Conservation (phyloP, 495 filamentous ascomycete species). For the Xylaria sp. region DNA sequence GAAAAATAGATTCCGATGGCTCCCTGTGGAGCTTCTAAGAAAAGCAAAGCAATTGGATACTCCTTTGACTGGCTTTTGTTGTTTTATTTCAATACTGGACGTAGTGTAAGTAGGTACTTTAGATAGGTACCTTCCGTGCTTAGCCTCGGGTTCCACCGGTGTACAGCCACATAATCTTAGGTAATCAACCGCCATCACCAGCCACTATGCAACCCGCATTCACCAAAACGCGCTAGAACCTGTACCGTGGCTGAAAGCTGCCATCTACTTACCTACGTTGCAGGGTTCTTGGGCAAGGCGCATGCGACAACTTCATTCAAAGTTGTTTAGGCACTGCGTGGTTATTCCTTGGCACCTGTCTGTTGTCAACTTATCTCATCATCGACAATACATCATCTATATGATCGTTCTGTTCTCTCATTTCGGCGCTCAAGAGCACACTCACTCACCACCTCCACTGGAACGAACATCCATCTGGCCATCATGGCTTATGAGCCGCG, state of each 20-base stretch:
- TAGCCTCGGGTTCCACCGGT: constrained; percentile 2
- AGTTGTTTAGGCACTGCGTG: background rate
- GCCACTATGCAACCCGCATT: background rate
- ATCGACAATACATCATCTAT: constrained; percentile 15
- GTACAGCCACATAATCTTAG: constrained; percentile 3
- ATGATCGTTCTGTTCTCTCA: background rate
- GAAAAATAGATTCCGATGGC: background rate
- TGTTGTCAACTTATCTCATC: background rate
- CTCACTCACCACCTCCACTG: background rate
- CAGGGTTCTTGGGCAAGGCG: background rate
- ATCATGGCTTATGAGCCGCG: constrained; percentile 54
- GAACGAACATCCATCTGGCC: constrained; percentile 26
- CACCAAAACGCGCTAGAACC: constrained; percentile 4
- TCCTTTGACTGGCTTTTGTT: too few species aligned
- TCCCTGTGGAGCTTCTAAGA: background rate
- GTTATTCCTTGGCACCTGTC: background rate
- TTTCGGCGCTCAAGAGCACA: background rate
- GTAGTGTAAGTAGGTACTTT: too few species aligned
- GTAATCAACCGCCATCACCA: background rate
- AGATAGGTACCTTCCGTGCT: background rate
- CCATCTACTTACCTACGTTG: background rate
- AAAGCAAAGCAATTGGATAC: background rate
- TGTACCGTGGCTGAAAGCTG: constrained; percentile 25
- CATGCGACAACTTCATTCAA: constrained; percentile 19
- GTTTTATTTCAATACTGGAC: too few species aligned